These are phyloP conservation scores for Durusdinium trenchii DNA, from an alignment of 73 alveolate species.

Conservation along the genomic window DNA sequence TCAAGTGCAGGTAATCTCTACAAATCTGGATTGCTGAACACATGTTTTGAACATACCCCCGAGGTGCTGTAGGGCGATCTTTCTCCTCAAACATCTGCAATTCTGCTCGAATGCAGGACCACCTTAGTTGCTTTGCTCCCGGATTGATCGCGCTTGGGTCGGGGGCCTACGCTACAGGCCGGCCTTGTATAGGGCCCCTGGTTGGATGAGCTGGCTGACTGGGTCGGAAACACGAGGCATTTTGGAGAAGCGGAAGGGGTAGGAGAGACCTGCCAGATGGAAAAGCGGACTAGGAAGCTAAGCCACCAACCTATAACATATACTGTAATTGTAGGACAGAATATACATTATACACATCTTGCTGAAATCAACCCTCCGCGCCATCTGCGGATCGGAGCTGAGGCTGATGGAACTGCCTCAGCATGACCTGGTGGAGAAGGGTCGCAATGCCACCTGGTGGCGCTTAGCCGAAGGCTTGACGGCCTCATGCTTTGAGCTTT, in stretches of 20 bases:
- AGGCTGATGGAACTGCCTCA: slow-evolving; percentile 82
- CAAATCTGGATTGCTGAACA: too few species aligned
- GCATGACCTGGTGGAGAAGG: slow-evolving; percentile 14
- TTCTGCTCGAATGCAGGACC: slow-evolving; percentile 16
- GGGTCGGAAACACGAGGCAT: too few species aligned
- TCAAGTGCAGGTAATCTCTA: too few species aligned
- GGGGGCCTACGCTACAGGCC: neutral
- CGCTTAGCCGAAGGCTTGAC: slow-evolving; percentile 72
- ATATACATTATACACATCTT: too few species aligned
- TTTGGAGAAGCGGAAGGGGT: too few species aligned
- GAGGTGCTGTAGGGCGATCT: too few species aligned
- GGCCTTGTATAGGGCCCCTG: neutral
- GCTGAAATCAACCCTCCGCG: neutral
- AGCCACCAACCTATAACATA: too few species aligned
- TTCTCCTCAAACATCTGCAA: neutral
- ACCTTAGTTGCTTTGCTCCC: slow-evolving; percentile 73
- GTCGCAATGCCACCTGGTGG: slow-evolving; percentile 80
- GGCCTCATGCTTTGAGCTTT: slow-evolving; percentile 64
- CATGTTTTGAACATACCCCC: too few species aligned
- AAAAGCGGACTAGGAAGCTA: too few species aligned
- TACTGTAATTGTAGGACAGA: too few species aligned
- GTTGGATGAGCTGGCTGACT: too few species aligned
- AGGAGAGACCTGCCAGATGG: too few species aligned
- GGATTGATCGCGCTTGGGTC: slow-evolving; percentile 77
- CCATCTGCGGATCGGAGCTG: neutral